Evolutionary conservation across 768 basidiomycete genomes (phyloP), one percentile per base, ranked within the genome.

Genomic region (Trametes coccinea): DNA sequence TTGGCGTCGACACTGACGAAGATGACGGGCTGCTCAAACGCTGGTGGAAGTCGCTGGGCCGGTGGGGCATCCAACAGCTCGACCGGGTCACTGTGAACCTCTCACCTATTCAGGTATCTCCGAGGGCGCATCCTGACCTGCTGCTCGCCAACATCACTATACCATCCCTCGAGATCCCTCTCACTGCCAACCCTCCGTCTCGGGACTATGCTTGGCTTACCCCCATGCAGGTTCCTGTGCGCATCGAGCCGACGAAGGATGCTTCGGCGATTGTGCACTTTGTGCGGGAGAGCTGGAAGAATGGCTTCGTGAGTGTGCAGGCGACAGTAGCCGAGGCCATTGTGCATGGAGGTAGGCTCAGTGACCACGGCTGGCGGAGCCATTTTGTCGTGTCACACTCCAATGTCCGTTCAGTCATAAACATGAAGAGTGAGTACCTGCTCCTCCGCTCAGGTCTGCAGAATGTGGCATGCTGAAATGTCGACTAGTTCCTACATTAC

Each of bases 11-110:
- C 56, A 74, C 74, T 10, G 74, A 76, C 31, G 66, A 73, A 8
- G 74, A 78, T 7, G 80, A 89, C 57, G 76, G 76, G 33, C 41
- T 84, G 5, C 60, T 85, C 48, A 63, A 69, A n/a, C 73, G 73
- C 47, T 60, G 84, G 33, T 88, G 86, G 86, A 91, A 88, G 72
- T 76, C 81, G 2, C 59, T 91, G 16, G 90, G 89, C 2, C 79
- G 88, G 37, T 86, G 88, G 81, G 83, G 88, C 5, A 80, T 92
- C 33, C 77, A 77, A 37, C 73, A 70, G 11, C 66, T 93, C 54
- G 82, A 83, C 62, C 77, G 73, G 13, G 82, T 89, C 11, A 80
- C 89, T 4, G 78, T 88, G 44, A 74, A 80, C 56, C 72, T 87
- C 55, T 80, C 78, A 48, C 80, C 78, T 2, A 77, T 89, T 60